phyloP scores from a whole-genome alignment of 164 flowering plant genomes.

The Dillenia suffruticosa region DNA sequence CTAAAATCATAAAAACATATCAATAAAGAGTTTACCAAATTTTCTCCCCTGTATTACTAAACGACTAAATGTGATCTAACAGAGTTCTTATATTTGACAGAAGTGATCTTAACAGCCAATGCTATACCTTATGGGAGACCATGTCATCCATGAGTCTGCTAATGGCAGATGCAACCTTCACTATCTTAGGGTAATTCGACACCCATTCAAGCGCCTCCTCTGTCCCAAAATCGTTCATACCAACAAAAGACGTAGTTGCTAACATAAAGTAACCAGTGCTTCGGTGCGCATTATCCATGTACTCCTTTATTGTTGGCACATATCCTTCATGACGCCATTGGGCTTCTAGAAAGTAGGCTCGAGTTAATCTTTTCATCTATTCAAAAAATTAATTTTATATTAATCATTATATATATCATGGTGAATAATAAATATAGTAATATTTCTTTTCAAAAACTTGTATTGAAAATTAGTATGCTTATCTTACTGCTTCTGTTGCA shows the following conservation, averaged over 20 bases:
- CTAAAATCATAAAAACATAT: background rate
- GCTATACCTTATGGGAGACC: slow-evolving; percentile 19
- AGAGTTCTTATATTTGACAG: no score
- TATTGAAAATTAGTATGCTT: background rate
- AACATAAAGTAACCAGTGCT: slow-evolving; percentile 13
- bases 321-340: slow-evolving; percentile 24
- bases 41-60: no score
- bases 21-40: no score
- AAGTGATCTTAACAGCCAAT: no score
- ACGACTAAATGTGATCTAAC: no score
- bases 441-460: background rate
- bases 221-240: slow-evolving; percentile 27
- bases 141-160: slow-evolving; percentile 32
- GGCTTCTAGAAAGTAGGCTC: slow-evolving; percentile 29
- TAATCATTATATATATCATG: no score
- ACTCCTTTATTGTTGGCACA: slow-evolving; percentile 34
- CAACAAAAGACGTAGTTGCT: slow-evolving; percentile 14
- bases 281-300: slow-evolving; percentile 9
- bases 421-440: background rate
- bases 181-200: slow-evolving; percentile 14
- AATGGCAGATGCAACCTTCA: slow-evolving; percentile 16
- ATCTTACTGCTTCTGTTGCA: slow-evolving; percentile 29
- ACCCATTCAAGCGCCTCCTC: slow-evolving; percentile 36
- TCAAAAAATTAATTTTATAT: background rate
- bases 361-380: slow-evolving; percentile 23